These are phyloP conservation scores for Podaxis pistillaris DNA, from an alignment of 768 basidiomycete species.

Conservation along the genomic window DNA sequence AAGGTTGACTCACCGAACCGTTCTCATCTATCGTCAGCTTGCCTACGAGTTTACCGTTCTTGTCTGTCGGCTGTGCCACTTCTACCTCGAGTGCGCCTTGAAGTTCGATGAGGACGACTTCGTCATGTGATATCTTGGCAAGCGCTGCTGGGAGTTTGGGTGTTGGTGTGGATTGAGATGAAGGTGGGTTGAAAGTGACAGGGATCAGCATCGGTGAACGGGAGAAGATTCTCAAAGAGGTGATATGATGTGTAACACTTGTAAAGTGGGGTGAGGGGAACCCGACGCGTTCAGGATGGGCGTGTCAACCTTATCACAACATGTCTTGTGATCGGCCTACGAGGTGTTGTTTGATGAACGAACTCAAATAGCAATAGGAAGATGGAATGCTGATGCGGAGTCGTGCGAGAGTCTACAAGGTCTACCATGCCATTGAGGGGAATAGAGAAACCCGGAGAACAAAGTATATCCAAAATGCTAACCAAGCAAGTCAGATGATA, in stretches of 20 bases:
- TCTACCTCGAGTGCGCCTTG: conserved; percentile 83
- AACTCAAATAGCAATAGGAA: background rate
- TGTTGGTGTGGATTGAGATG: conserved; percentile 18
- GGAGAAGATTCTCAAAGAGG: background rate
- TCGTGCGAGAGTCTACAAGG: background rate
- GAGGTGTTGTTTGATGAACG: background rate
- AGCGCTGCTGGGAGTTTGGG: conserved; percentile 60
- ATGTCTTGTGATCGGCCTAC: background rate
- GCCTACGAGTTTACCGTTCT: conserved; percentile 76
- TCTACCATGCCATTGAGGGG: background rate
- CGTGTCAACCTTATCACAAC: background rate
- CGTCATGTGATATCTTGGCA: conserved; percentile 72
- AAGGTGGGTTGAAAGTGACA: conserved; percentile 42
- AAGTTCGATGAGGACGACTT: conserved; percentile 82
- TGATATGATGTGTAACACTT: background rate
- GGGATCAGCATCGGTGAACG: conserved; percentile 60
- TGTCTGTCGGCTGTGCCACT: conserved; percentile 44
- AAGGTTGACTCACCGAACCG: conserved; percentile 42
- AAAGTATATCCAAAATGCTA: background rate
- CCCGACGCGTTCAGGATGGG: background rate
- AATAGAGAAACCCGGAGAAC: background rate
- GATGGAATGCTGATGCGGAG: background rate
- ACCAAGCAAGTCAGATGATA: too few species aligned
- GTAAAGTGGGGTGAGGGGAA: background rate
- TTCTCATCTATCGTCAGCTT: conserved; percentile 62